A percentile compares a stretch with the other conserved stretches of the same genome.
These are phyloP conservation scores for Saccharomycopsis sp. DNA, from an alignment of 805 yeast genomes.

Conservation along the genomic window DNA sequence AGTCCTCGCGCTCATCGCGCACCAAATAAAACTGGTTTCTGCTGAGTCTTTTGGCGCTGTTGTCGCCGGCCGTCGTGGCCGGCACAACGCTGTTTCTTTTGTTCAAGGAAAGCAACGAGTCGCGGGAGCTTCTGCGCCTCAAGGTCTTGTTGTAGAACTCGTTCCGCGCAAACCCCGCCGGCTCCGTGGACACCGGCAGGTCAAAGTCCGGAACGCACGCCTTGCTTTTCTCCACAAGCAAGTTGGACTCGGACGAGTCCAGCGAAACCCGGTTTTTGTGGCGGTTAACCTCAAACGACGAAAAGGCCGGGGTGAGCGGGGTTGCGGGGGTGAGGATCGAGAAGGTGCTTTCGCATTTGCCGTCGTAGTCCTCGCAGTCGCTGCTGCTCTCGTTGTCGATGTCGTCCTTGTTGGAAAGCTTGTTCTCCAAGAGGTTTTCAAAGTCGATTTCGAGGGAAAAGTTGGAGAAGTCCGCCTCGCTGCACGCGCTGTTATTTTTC, in stretches of 20 bases:
- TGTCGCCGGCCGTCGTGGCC: slow-evolving; percentile 15
- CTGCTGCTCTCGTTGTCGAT: background rate
- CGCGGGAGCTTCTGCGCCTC: slow-evolving; percentile 9
- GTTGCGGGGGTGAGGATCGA: background rate
- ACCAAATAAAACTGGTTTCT: background rate
- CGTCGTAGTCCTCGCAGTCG: background rate
- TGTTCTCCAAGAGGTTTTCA: slow-evolving; percentile 5
- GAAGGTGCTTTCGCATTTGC: background rate
- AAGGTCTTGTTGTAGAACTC: slow-evolving; percentile 12
- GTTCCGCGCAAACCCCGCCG: slow-evolving; percentile 1
- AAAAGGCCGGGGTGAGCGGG: slow-evolving; percentile 3
- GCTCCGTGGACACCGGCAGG: background rate
- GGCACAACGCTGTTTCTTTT: slow-evolving; percentile 29
- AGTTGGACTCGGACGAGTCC: background rate
- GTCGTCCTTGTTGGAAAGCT: background rate
- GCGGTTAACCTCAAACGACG: background rate
- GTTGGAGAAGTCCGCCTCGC: background rate
- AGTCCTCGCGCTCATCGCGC: slow-evolving; percentile 1
- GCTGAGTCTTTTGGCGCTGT: background rate
- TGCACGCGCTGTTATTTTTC: background rate
- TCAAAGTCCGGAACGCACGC: background rate
- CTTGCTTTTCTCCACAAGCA: background rate
- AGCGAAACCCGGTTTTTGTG: background rate
- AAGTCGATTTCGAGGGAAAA: slow-evolving; percentile 7
- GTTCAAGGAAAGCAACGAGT: slow-evolving; percentile 14